Percentiles rank a stretch among this genome's conserved stretches.
Conservation (phyloP, 768 basidiomycete species). For the Kwoniella pini region DNA sequence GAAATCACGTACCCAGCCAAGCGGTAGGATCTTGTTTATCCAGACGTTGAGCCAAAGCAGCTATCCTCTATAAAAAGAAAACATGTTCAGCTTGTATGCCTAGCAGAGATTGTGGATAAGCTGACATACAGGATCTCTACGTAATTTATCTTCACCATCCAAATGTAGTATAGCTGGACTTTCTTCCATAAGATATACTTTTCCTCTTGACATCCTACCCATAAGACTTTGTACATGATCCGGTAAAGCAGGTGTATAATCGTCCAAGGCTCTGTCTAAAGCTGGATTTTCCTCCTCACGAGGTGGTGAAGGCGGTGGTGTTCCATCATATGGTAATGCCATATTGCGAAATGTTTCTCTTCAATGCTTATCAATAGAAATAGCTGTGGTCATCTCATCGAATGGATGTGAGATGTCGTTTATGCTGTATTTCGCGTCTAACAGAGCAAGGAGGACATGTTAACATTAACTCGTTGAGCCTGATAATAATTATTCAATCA, state of each 20-base stretch:
- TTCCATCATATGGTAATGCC: conserved; percentile 44
- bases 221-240: conserved; percentile 38
- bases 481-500: too few species aligned
- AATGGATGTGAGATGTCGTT: neutral
- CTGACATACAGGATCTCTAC: conserved; percentile 41
- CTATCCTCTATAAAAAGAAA: conserved; percentile 33
- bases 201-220: conserved; percentile 45
- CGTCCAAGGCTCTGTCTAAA: conserved; percentile 41
- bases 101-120: neutral
- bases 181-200: conserved; percentile 47
- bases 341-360: conserved; percentile 1
- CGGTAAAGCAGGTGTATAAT: conserved; percentile 26
- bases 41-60: conserved; percentile 38
- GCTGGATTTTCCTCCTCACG: conserved; percentile 23
- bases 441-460: too few species aligned
- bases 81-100: neutral
- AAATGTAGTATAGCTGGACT: conserved; percentile 41
- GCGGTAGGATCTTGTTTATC: conserved; percentile 42
- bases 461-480: too few species aligned
- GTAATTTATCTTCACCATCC: conserved; percentile 29
- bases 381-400: neutral
- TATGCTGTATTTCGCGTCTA: neutral
- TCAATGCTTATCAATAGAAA: neutral
- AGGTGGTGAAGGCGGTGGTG: conserved; percentile 29
- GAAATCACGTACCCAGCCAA: conserved; percentile 40